A percentile compares a stretch with the other conserved stretches of the same genome.
These are phyloP conservation scores for Hawksworthiomyces lignivorus DNA, from an alignment of 2,329 filamentous ascomycete species.

Conservation along the genomic window DNA sequence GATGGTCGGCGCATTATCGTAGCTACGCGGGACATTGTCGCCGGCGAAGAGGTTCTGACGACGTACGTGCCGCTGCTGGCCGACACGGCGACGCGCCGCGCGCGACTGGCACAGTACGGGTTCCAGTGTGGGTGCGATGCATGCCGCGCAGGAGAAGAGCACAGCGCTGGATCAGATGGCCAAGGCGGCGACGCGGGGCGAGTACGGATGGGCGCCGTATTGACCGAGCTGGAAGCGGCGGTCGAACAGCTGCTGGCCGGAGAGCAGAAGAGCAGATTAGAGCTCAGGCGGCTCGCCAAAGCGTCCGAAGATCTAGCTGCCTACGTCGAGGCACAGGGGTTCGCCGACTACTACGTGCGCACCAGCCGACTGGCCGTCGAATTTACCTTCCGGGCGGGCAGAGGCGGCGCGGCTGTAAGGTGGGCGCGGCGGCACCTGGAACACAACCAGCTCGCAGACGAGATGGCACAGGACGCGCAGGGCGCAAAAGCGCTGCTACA, in stretches of 20 bases:
- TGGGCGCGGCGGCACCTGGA: constrained; percentile 5
- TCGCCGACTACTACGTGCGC: constrained; percentile 15
- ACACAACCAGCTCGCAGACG: constrained; percentile 1
- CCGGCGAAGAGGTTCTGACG: constrained; percentile 29
- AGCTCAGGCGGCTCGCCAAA: not conserved
- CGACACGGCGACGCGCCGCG: constrained; percentile 21
- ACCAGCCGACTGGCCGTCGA: constrained; percentile 14
- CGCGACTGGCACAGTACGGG: constrained; percentile 24
- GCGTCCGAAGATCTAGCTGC: constrained; percentile 9
- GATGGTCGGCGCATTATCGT: constrained; percentile 24
- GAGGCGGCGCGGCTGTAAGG: not conserved
- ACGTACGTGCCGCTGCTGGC: constrained; percentile 28
- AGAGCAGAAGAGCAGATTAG: no score
- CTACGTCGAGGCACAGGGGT: constrained; percentile 24
- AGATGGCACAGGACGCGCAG: not conserved
- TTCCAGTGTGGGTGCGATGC: constrained; percentile 13
- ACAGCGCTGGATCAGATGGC: not conserved
- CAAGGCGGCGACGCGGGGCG: constrained; percentile 7
- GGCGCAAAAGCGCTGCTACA: not conserved
- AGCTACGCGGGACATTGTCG: constrained; percentile 23
- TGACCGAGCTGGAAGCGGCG: constrained; percentile 4
- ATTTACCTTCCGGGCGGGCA: constrained; percentile 5
- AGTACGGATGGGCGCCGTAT: constrained; percentile 7
- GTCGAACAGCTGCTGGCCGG: not conserved
- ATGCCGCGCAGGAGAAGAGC: not conserved